These are phyloP conservation scores for Chaetomium sp. DNA, from an alignment of 2,329 filamentous ascomycete genomes.

Conservation along the genomic window DNA sequence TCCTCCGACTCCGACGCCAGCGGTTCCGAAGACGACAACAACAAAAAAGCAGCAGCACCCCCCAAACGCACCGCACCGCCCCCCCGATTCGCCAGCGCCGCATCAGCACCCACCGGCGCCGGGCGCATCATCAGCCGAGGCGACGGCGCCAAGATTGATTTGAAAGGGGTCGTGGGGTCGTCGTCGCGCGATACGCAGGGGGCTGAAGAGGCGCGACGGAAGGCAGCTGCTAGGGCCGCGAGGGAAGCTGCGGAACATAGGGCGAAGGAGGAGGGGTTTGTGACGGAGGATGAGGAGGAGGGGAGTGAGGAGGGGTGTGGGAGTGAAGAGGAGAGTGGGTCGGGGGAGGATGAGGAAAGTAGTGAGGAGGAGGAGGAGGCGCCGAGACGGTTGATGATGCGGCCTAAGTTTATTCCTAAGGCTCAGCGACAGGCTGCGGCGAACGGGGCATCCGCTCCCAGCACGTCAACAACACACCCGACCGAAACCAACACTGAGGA, in stretches of 20 bases:
- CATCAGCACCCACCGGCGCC: conserved; percentile 22
- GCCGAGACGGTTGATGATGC: conserved; percentile 50
- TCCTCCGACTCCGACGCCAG: conserved; percentile 26
- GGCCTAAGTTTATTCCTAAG: conserved; percentile 59
- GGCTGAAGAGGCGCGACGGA: conserved; percentile 40
- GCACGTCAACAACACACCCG: conserved; percentile 16
- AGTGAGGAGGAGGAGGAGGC: conserved; percentile 49
- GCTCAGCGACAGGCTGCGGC: conserved; percentile 6
- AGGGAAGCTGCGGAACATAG: conserved; percentile 40
- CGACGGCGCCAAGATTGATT: conserved; percentile 42
- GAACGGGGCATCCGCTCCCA: not conserved
- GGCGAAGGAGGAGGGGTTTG: conserved; percentile 56
- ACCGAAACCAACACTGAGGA: not conserved
- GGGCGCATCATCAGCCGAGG: conserved; percentile 48
- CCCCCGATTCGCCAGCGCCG: conserved; percentile 47
- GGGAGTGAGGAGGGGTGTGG: not conserved
- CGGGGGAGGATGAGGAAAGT: conserved; percentile 30
- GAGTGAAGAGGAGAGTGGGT: conserved; percentile 33
- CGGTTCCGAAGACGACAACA: conserved; percentile 22
- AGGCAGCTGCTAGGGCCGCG: conserved; percentile 38
- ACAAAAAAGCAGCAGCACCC: conserved; percentile 17
- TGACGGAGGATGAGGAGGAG: conserved; percentile 46
- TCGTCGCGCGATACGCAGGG: conserved; percentile 31
- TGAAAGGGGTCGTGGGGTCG: conserved; percentile 25
- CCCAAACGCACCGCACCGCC: conserved; percentile 42